Evolutionary conservation across 2,329 filamentous ascomycete species (phyloP), one percentile per base, ranked within the genome.

Genomic region (Hypoxylon sp.): DNA sequence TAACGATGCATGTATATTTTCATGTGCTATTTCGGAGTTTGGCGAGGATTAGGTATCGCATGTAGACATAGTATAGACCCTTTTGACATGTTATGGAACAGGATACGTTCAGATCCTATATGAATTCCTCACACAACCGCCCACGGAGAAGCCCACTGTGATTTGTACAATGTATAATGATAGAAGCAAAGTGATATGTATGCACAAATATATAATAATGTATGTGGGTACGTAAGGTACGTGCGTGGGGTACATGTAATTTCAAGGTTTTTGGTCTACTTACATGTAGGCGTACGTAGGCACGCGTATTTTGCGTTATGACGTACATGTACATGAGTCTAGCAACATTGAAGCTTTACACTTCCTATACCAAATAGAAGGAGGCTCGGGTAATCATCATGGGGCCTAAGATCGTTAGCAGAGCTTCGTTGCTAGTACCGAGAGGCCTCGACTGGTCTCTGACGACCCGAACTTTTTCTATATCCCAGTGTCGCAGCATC

Each of bases 401-500:
- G 67, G 57, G 50, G 31, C 24, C 53, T 10, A 9, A 17, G 8
- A 46, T 44, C 5, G 19, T 52, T 44, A 54, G 67, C 42, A 62
- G 50, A 24, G 46, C 55, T 37, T 50, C 69, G 48, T 37, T 55
- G 17, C 63, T 50, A 37, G 26, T 42, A 33, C 60, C 67, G n/a
- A 68, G 48, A 55, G 29, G 53, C 29, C 33, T 67, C 26, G 52
- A 42, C 29, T 33, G 51, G n/a, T 10, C 46, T 35, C 29, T 58
- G 50, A 52, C 51, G 13, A 24, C 9, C 14, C 69, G 73, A 35
- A 37, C 55, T 11, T 79, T 81, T 61, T 77, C 78, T 26, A 75
- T 74, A 4, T 76, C 78, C 13, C 72, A 57, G 31, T 66, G 58
- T 47, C 55, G 61, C 4, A 63, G 66, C 33, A 78, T 76, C 14